phyloP scores from a whole-genome alignment of 805 yeast genomes.

The Cyberlindnera xishuangbannaensis region DNA sequence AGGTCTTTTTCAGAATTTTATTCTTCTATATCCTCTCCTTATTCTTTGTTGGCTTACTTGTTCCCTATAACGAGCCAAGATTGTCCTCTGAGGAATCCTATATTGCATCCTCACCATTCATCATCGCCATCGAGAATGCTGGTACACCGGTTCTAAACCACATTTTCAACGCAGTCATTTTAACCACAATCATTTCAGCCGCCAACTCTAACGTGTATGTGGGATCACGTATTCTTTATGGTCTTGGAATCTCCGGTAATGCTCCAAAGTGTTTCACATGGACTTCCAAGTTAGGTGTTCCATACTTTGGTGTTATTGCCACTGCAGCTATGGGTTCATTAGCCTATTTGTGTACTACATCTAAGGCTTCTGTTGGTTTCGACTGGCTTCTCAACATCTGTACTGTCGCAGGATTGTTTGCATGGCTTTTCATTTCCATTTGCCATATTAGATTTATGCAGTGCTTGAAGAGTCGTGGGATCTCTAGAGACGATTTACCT shows the following conservation, averaged over 20 bases:
- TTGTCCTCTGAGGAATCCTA: slow-evolving; percentile 31
- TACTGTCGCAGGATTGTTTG: slow-evolving; percentile 68
- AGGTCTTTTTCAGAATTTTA: slow-evolving; percentile 60
- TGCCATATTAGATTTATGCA: slow-evolving; percentile 70
- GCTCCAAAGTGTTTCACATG: slow-evolving; percentile 51
- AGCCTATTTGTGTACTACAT: slow-evolving; percentile 51
- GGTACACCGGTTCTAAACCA: slow-evolving; percentile 64
- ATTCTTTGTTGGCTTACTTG: slow-evolving; percentile 64
- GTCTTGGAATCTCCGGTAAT: slow-evolving; percentile 50
- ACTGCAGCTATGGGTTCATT: slow-evolving; percentile 59
- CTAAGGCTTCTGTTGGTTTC: slow-evolving; percentile 53
- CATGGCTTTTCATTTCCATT: slow-evolving; percentile 65
- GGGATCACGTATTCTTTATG: slow-evolving; percentile 64
- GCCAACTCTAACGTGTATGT: slow-evolving; percentile 72
- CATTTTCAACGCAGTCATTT: slow-evolving; percentile 67
- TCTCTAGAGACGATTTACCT: slow-evolving; percentile 64
- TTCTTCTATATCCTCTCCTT: slow-evolving; percentile 61
- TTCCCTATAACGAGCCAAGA: slow-evolving; percentile 57
- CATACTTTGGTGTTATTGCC: slow-evolving; percentile 48
- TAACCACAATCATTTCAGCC: slow-evolving; percentile 64
- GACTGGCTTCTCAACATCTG: slow-evolving; percentile 69
- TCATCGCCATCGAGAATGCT: slow-evolving; percentile 62
- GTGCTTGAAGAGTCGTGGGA: slow-evolving; percentile 56
- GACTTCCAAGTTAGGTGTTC: slow-evolving; percentile 56
- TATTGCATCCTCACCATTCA: slow-evolving; percentile 58